Evolutionary conservation across 2,329 filamentous ascomycete genomes (phyloP).

Genomic region (Colletotrichum somersetense): DNA sequence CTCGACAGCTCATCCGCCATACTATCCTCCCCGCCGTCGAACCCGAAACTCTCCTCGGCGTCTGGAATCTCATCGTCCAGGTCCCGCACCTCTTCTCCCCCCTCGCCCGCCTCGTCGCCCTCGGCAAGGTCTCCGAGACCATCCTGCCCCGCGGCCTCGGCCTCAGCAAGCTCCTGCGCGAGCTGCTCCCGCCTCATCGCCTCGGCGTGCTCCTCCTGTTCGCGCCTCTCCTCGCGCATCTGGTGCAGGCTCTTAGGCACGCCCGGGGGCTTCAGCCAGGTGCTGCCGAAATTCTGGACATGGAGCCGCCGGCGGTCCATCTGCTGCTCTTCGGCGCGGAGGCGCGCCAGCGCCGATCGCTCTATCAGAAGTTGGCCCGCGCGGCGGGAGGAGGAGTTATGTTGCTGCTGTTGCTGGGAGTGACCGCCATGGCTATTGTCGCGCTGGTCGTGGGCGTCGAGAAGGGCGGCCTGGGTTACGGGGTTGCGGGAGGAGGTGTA

Average conservation of each 20-base stretch:
- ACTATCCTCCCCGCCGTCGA: constrained; percentile 49
- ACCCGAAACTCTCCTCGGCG: constrained; percentile 68
- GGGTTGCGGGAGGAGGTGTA: constrained; percentile 74
- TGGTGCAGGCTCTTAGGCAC: constrained; percentile 91
- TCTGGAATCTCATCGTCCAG: constrained; percentile 82
- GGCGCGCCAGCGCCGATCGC: constrained; percentile 74
- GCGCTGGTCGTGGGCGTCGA: constrained; percentile 50
- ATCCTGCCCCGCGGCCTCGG: constrained; percentile 60
- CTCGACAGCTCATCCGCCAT: constrained; percentile 49
- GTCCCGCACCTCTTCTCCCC: constrained; percentile 64
- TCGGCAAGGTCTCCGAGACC: constrained; percentile 61
- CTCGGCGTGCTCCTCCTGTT: constrained; percentile 87
- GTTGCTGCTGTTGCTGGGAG: constrained; percentile 45
- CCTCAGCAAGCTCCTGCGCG: constrained; percentile 80
- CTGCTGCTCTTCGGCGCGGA: constrained; percentile 81
- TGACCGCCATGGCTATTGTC: constrained; percentile 45
- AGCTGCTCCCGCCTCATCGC: constrained; percentile 77
- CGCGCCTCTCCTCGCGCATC: constrained; percentile 87
- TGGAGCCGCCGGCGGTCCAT: constrained; percentile 83
- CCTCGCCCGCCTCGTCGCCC: constrained; percentile 63
- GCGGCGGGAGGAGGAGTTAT: constrained; percentile 46
- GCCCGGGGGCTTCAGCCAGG: constrained; percentile 92
- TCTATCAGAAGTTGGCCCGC: constrained; percentile 62
- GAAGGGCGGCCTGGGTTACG: constrained; percentile 51
- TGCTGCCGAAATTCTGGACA: constrained; percentile 87